Evolutionary conservation across 177 flowering plant species (phyloP).

Genomic region (Telopea speciosissima): DNA sequence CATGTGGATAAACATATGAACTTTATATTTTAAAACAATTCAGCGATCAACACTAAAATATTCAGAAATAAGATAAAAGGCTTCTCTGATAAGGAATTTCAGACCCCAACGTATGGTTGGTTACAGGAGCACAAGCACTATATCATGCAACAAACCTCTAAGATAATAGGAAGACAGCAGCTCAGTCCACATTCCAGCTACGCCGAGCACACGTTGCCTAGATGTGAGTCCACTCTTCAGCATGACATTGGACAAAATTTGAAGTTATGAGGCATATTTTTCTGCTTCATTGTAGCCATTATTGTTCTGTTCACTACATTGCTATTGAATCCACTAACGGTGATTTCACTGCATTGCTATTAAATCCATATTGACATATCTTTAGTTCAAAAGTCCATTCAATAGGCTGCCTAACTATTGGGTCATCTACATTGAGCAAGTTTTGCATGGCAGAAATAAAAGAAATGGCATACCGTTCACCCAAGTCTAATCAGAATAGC

Average conservation of each 20-base stretch:
- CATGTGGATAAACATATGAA: too few species aligned
- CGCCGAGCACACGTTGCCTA: too few species aligned
- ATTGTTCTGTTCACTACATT: background rate
- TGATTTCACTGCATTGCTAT: background rate
- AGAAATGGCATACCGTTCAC: too few species aligned
- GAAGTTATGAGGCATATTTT: background rate
- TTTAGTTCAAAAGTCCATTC: too few species aligned
- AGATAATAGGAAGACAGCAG: background rate
- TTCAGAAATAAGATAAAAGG: background rate
- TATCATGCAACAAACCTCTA: background rate
- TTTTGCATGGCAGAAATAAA: too few species aligned
- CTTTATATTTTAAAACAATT: too few species aligned
- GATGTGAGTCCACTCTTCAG: background rate
- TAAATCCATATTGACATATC: too few species aligned
- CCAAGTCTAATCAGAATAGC: too few species aligned
- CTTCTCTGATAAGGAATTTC: background rate
- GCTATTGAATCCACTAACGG: too few species aligned
- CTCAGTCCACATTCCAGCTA: too few species aligned
- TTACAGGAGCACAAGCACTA: background rate
- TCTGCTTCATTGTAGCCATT: background rate
- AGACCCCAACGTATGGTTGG: background rate
- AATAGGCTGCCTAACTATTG: too few species aligned
- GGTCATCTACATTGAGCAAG: too few species aligned
- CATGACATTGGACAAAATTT: background rate
- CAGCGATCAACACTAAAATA: background rate